phyloP scores from a whole-genome alignment of 768 basidiomycete genomes.

The Serendipita sp. region DNA sequence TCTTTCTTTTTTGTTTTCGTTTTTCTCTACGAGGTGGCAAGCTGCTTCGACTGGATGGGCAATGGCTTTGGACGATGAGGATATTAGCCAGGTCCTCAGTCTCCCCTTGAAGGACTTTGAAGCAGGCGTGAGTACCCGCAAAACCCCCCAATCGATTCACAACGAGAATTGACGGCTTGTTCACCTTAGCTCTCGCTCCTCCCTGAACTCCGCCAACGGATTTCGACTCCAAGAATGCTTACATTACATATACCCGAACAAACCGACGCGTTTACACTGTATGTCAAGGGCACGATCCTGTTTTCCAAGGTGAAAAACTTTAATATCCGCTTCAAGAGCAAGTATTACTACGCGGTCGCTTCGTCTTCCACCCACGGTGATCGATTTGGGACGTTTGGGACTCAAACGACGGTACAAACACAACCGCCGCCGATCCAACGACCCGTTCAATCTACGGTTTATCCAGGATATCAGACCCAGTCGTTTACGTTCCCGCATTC shows the following conservation, averaged over 20 bases:
- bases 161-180: slow-evolving; percentile 10
- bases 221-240: slow-evolving; percentile 45
- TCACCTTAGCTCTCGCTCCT: slow-evolving; percentile 29
- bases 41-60: slow-evolving; percentile 61
- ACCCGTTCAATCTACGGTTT: background rate
- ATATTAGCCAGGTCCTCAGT: slow-evolving; percentile 56
- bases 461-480: background rate
- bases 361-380: background rate
- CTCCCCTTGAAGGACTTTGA: slow-evolving; percentile 44
- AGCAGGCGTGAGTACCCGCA: slow-evolving; percentile 33
- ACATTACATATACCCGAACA: slow-evolving; percentile 42
- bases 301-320: slow-evolving; percentile 48
- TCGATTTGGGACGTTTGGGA: background rate
- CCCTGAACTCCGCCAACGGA: slow-evolving; percentile 48
- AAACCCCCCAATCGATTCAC: background rate
- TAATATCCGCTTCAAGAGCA: slow-evolving; percentile 48
- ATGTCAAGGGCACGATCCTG: slow-evolving; percentile 52
- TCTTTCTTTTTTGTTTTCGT: too few relatives aligned
- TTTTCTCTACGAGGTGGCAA: too few relatives aligned
- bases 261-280: slow-evolving; percentile 56
- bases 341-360: slow-evolving; percentile 25
- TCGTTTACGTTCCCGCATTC: background rate
- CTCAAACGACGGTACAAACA: background rate
- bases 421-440: background rate
- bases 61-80: slow-evolving; percentile 52